A percentile compares a stretch with the other conserved stretches of the same genome.
Evolutionary conservation across 768 basidiomycete species (phyloP).

Genomic region (Amanita brunnescens): DNA sequence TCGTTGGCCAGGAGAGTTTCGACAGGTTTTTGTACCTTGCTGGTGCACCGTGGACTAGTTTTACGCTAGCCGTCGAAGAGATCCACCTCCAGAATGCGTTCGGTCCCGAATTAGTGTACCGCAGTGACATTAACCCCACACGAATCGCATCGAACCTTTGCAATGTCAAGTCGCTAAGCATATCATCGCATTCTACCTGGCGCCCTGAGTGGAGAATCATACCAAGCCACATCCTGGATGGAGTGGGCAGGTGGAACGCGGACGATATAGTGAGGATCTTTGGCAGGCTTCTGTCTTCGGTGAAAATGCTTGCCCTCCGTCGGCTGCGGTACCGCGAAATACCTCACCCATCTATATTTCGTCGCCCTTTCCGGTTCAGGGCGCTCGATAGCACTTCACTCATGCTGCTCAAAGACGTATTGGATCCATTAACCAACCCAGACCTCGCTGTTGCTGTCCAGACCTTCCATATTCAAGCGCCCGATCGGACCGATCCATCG

Average conservation of each 20-base stretch:
- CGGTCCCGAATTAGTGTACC: not conserved
- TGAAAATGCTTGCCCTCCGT: not conserved
- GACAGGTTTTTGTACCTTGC: not conserved
- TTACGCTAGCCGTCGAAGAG: not conserved
- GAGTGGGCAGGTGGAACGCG: not conserved
- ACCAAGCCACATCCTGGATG: not conserved
- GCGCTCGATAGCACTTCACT: not conserved
- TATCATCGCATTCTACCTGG: not conserved
- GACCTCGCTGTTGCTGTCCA: not conserved
- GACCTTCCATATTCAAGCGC: not conserved
- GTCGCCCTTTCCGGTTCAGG: not conserved
- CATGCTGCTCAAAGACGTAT: not conserved
- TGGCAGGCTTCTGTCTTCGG: not conserved
- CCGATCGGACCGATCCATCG: not conserved
- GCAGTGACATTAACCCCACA: not conserved
- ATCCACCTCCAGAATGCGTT: not conserved
- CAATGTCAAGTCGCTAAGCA: not conserved
- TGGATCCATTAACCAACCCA: not conserved
- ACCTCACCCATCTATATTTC: not conserved
- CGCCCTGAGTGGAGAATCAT: not conserved
- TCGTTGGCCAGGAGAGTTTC: not conserved
- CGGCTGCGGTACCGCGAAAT: not conserved
- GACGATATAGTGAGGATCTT: not conserved
- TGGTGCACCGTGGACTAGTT: not conserved
- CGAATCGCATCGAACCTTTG: not conserved